Evolutionary conservation across 768 basidiomycete species (phyloP).

Genomic region (Fomitopsis serialis): DNA sequence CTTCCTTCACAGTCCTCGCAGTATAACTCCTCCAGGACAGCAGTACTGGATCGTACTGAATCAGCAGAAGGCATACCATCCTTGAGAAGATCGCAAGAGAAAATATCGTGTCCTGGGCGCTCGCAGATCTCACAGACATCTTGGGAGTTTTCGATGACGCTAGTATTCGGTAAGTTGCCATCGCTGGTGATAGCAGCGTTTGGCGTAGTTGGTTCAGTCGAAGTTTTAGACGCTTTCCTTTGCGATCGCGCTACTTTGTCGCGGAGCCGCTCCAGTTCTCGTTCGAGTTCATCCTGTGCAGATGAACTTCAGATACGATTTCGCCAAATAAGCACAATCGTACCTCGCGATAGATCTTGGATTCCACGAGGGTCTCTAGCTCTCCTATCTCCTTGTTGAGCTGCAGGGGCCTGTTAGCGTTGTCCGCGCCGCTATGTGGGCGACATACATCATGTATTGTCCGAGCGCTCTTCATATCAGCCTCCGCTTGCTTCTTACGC

Average conservation of each 20-base stretch:
- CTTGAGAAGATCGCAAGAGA: constrained; percentile 72
- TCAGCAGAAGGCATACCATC: constrained; percentile 35
- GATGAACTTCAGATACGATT: no score
- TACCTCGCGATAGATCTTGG: constrained; percentile 90
- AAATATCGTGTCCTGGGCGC: constrained; percentile 79
- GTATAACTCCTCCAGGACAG: constrained; percentile 36
- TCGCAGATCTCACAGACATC: constrained; percentile 84
- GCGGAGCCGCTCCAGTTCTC: constrained; percentile 72
- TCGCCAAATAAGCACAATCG: constrained; percentile 9
- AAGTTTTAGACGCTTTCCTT: constrained; percentile 55
- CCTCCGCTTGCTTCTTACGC: constrained; percentile 61
- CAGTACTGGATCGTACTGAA: background rate
- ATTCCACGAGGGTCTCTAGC: constrained; percentile 88
- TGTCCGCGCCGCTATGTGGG: background rate
- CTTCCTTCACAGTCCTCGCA: constrained; percentile 84
- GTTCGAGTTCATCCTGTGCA: constrained; percentile 76
- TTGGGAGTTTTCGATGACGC: constrained; percentile 17
- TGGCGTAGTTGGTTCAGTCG: constrained; percentile 25
- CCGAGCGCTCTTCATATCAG: constrained; percentile 72
- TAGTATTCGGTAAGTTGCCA: no score
- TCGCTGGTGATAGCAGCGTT: constrained; percentile 1
- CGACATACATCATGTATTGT: constrained; percentile 60
- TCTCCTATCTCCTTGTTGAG: constrained; percentile 91
- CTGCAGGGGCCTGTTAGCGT: constrained; percentile 31
- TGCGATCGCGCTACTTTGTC: constrained; percentile 57